phyloP scores from a whole-genome alignment of 495 filamentous ascomycete genomes.

The Aspergillus funiculosus region DNA sequence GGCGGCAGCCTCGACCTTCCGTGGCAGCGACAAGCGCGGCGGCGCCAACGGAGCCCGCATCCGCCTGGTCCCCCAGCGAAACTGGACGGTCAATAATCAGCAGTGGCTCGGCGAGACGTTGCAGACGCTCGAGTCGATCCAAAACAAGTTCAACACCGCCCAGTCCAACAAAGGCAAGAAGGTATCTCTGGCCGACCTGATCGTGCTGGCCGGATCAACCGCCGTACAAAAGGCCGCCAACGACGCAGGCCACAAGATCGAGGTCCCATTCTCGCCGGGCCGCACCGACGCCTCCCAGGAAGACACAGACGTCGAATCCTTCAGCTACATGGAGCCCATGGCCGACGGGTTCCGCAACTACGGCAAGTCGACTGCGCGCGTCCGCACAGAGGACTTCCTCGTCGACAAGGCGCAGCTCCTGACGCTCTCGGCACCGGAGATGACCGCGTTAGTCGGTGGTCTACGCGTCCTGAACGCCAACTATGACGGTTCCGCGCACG shows the following conservation, averaged over 20 bases:
- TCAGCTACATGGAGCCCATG: conserved; percentile 54
- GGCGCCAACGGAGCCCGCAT: conserved; percentile 71
- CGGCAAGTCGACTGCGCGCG: conserved; percentile 51
- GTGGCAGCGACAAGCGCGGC: conserved; percentile 68
- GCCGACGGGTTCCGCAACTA: conserved; percentile 73
- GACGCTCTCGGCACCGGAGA: conserved; percentile 59
- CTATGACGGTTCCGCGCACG: conserved; percentile 56
- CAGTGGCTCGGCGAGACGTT: conserved; percentile 53
- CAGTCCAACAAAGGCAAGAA: conserved; percentile 53
- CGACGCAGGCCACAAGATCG: conserved; percentile 24
- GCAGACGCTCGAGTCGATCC: conserved; percentile 51
- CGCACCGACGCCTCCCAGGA: conserved; percentile 53
- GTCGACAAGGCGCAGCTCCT: conserved; percentile 63
- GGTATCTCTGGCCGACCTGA: conserved; percentile 65
- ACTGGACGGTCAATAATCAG: conserved; percentile 66
- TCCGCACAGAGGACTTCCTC: conserved; percentile 57
- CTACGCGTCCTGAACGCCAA: conserved; percentile 60
- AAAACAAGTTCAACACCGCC: conserved; percentile 53
- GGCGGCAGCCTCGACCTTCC: conserved; percentile 68
- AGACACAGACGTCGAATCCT: conserved; percentile 58
- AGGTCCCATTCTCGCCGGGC: conserved; percentile 42
- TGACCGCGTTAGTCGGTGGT: conserved; percentile 62
- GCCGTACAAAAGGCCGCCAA: conserved; percentile 40
- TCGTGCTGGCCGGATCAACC: conserved; percentile 55
- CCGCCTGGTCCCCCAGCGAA: conserved; percentile 60